Evolutionary conservation across 2,329 filamentous ascomycete genomes (phyloP).

Genomic region (Colletotrichum orchidophilum): DNA sequence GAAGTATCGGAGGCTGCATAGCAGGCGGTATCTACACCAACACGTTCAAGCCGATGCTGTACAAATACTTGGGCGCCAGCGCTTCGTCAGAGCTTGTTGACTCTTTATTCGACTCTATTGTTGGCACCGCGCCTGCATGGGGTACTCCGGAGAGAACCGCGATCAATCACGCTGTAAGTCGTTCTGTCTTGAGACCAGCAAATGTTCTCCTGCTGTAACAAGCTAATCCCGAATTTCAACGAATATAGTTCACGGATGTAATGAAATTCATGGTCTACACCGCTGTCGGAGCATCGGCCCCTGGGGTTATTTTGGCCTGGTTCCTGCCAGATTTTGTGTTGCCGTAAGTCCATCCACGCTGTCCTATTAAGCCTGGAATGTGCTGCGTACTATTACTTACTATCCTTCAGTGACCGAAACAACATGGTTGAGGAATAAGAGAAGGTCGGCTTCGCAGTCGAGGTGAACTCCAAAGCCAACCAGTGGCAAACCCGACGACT

Average conservation of each 20-base stretch:
- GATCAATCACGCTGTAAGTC: constrained; percentile 8
- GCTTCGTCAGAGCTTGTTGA: constrained; percentile 1
- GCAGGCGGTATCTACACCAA: constrained; percentile 45
- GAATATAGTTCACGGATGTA: constrained; percentile 8
- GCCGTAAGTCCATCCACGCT: neutral
- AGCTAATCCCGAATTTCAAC: neutral
- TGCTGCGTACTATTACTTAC: neutral
- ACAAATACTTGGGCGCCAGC: neutral
- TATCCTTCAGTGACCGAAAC: neutral
- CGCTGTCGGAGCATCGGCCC: constrained; percentile 21
- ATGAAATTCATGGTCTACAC: constrained; percentile 21
- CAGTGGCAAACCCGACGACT: neutral
- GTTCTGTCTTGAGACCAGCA: neutral
- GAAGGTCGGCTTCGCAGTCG: neutral
- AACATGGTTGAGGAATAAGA: constrained; percentile 3
- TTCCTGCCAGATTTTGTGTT: constrained; percentile 18
- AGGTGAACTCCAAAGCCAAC: neutral
- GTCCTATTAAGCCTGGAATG: neutral
- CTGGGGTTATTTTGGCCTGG: constrained; percentile 10
- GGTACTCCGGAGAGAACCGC: constrained; percentile 23
- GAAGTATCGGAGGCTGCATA: constrained; percentile 42
- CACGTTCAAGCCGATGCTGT: constrained; percentile 38
- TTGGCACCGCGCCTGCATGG: constrained; percentile 17
- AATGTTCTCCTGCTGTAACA: neutral
- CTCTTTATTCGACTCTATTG: constrained; percentile 22